Evolutionary conservation across 164 flowering plant species (phyloP), one percentile per base, ranked within the genome.

Genomic region (Cinnamomum chago): DNA sequence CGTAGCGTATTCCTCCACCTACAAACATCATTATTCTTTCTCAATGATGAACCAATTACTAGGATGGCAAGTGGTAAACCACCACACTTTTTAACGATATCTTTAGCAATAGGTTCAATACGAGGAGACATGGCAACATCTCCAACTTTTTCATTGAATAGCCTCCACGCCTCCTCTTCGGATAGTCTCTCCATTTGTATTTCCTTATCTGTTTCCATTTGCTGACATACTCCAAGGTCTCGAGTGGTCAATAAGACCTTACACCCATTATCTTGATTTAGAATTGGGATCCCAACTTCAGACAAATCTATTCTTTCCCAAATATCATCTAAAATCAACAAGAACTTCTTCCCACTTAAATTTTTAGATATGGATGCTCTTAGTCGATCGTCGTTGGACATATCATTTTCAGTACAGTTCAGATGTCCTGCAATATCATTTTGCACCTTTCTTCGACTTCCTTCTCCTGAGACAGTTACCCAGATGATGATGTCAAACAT

Each of bases 1-100:
- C 27, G 10, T 67, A 71, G 62, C 12, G 77, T 73, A 50, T 70
- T 62, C 62, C 69, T 70, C 78, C 78, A 76, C 17, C 50, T 50
- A 20, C 14, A 11, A 52, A 50, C 27, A 55, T 64, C 69, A 9
- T 23, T 23, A 15, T 9, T 47, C 13, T 50, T 22, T 64, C 70
- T 70, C 70, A 76, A 28, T 7, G 78, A 69, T 65, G 62, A 18
- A 5, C 70, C 78, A 12, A 76, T n/a, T 12, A 73, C 71, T 2
- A 62, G 20, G 62, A 71, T 50, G 24, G 78, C 74, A 20, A 76
- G 74, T 25, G 70, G 78, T 3, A 76, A 33, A 7, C 70, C 30
- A 27, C 70, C 73, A 65, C 78, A 76, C 51, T 76, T 65, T 27
- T 51, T 25, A 14, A 35, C 50, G 0, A 76, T 65, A 6, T 23